A percentile compares a stretch with the other conserved stretches of the same genome.
Conservation (phyloP, 257 asterid species). For the Rhazya stricta region DNA sequence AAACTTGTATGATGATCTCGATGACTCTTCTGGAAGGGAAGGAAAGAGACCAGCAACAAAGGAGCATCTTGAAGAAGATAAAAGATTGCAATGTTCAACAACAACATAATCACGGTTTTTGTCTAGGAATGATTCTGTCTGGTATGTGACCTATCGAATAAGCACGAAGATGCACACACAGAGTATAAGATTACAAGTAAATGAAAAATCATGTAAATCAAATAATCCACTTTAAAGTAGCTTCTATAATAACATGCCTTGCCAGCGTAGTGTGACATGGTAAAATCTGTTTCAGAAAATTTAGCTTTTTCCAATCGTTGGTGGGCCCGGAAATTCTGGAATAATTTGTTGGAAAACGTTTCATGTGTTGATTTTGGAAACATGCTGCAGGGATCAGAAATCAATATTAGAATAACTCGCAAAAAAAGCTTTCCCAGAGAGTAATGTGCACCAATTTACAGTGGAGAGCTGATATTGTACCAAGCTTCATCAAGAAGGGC, state of each 20-base stretch:
- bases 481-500: slow-evolving; percentile 98
- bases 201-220: slow-evolving; percentile 19
- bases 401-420: slow-evolving; percentile 25
- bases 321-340: slow-evolving; percentile 75
- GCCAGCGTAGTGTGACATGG: slow-evolving; percentile 96
- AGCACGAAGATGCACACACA: slow-evolving; percentile 11
- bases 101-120: slow-evolving; percentile 98
- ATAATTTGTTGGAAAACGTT: slow-evolving; percentile 87
- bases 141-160: slow-evolving; percentile 76
- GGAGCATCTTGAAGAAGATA: slow-evolving; percentile 80
- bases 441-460: slow-evolving; percentile 24
- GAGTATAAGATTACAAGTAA: slow-evolving; percentile 5
- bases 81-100: slow-evolving; percentile 88
- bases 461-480: slow-evolving; percentile 39
- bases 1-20: slow-evolving; percentile 94
- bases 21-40: slow-evolving; percentile 76
- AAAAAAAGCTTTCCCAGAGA: slow-evolving; percentile 14
- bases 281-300: slow-evolving; percentile 93
- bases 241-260: slow-evolving; percentile 49
- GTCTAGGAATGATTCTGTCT: slow-evolving; percentile 78
- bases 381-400: slow-evolving; percentile 61
- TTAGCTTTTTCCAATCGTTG: slow-evolving; percentile 75
- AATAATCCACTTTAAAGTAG: slow-evolving; percentile 2
- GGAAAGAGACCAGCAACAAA: slow-evolving; percentile 82
- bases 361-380: slow-evolving; percentile 94